These are phyloP conservation scores for Trichoderma oligosporum DNA, from an alignment of 2,329 filamentous ascomycete genomes.

Conservation along the genomic window DNA sequence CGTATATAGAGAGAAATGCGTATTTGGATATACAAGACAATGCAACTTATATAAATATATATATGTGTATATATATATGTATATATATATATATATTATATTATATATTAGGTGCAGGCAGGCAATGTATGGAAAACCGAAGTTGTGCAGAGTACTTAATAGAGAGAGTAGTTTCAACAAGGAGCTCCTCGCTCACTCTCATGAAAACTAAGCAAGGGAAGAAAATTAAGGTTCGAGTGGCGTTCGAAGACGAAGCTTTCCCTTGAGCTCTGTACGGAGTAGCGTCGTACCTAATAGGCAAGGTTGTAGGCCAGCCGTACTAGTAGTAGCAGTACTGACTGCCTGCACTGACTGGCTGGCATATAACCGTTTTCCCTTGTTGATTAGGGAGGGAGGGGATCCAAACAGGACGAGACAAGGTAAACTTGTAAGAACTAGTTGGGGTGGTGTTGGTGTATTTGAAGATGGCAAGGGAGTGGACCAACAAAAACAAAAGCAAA, in stretches of 20 bases:
- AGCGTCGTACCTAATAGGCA: constrained; percentile 2
- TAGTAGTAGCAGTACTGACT: background rate
- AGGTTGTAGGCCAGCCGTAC: too few relatives aligned
- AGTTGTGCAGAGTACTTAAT: too few relatives aligned
- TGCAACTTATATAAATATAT: background rate
- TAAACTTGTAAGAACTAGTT: too few relatives aligned
- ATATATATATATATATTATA: too few relatives aligned
- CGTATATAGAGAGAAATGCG: background rate
- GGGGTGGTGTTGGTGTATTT: too few relatives aligned
- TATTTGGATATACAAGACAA: background rate
- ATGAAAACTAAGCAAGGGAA: background rate
- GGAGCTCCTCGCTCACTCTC: too few relatives aligned
- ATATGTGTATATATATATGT: too few relatives aligned
- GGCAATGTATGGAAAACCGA: background rate
- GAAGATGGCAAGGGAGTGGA: constrained; percentile 1
- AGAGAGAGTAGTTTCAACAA: too few relatives aligned
- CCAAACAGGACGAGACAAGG: background rate
- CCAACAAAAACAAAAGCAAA: background rate
- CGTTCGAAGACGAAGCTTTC: constrained; percentile 9
- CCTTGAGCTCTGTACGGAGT: constrained; percentile 5
- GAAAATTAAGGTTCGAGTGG: constrained; percentile 11
- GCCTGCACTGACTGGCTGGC: background rate
- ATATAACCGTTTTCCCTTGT: background rate
- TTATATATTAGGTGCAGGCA: too few relatives aligned
- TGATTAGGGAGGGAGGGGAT: background rate